Percentiles rank a stretch among this genome's conserved stretches.
Evolutionary conservation across 441 rosid species (phyloP).

Genomic region (Corymbia calophylla): DNA sequence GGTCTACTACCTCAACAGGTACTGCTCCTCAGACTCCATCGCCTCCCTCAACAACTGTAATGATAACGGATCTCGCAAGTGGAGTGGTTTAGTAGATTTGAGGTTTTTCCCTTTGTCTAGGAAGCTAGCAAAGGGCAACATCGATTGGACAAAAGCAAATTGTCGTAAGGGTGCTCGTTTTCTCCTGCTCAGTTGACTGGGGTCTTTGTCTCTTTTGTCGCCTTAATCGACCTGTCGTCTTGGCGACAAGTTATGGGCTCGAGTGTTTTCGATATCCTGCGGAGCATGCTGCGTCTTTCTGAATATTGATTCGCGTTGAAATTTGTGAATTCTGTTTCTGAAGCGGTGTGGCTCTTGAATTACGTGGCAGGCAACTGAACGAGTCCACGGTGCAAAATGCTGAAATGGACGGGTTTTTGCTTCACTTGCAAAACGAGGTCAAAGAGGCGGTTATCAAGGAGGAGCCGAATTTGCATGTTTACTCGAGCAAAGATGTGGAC

Average conservation of each 20-base stretch:
- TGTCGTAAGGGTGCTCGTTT: background rate
- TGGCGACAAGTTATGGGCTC: background rate
- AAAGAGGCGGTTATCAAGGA: constrained; percentile 53
- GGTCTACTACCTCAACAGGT: constrained; percentile 83
- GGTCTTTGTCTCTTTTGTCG: background rate
- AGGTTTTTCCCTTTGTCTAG: background rate
- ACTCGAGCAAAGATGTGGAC: constrained; percentile 85
- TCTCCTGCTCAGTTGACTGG: background rate
- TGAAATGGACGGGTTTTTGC: constrained; percentile 85
- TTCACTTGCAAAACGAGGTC: constrained; percentile 82
- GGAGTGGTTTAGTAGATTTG: background rate
- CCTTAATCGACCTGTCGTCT: background rate
- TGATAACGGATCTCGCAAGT: background rate
- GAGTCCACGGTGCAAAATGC: constrained; percentile 52
- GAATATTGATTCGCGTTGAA: background rate
- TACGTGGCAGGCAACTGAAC: constrained; percentile 38
- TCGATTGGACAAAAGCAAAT: background rate
- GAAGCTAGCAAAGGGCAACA: background rate
- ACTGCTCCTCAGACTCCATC: background rate
- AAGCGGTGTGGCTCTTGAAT: background rate
- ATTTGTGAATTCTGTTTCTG: background rate
- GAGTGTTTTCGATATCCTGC: background rate
- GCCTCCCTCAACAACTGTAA: background rate
- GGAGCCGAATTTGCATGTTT: constrained; percentile 62
- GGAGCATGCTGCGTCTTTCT: background rate